Conservation (phyloP, 140 eudicot species). For the Ambrosia hybrid region DNA sequence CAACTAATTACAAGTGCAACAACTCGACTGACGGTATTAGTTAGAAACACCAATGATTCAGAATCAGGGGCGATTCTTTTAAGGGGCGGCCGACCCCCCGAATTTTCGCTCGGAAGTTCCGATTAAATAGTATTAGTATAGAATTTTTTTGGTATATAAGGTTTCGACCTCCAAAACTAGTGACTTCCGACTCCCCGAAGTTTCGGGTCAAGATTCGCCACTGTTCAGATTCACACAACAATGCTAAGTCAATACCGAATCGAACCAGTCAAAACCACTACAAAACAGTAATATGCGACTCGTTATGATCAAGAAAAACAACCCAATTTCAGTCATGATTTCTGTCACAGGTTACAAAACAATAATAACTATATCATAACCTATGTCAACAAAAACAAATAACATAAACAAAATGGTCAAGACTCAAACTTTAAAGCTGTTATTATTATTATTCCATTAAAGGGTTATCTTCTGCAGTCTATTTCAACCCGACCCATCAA, state of each 20-base stretch:
- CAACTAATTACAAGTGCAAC: too few relatives aligned
- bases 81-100: too few relatives aligned
- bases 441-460: neutral
- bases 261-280: neutral
- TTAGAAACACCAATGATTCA: neutral
- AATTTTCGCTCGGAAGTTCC: too few relatives aligned
- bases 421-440: neutral
- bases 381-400: neutral
- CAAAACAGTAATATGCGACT: neutral
- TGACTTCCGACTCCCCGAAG: too few relatives aligned
- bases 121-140: too few relatives aligned
- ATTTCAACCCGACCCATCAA: too few relatives aligned
- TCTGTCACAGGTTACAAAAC: neutral
- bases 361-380: neutral
- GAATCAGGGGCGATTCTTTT: too few relatives aligned
- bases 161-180: too few relatives aligned
- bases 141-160: too few relatives aligned
- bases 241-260: neutral
- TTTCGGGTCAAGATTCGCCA: too few relatives aligned
- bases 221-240: neutral
- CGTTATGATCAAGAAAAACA: constrained; percentile 10
- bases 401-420: neutral
- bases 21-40: too few relatives aligned
- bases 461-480: neutral
- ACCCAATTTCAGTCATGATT: neutral